Evolutionary conservation across 495 filamentous ascomycete genomes (phyloP), one percentile per base, ranked within the genome.

Genomic region (Apiosordaria backusii): DNA sequence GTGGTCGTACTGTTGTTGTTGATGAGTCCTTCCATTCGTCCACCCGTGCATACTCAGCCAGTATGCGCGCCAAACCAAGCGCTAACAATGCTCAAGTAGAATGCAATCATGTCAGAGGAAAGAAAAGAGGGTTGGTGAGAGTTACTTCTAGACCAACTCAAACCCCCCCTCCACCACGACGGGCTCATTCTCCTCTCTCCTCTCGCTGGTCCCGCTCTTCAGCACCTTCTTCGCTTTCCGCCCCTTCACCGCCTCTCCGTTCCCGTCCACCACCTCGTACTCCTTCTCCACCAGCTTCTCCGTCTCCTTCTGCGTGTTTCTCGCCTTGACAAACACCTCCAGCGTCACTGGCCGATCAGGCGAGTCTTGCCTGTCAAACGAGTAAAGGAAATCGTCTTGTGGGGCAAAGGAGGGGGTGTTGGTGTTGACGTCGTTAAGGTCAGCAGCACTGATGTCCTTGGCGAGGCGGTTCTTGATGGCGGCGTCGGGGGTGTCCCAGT

Each of bases 261-360:
- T 78, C 50, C 67, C 71, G 64, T 82, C 80, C 10, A 83, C 61
- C 50, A 83, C 77, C 71, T 81, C 81, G 60, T 81, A 83, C 69
- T 83, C 81, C 69, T 77, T 77, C 71, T 80, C 78, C 22, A 83
- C 77, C n/a, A 81, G 72, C 52, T 71, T 73, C 72, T 83, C 81
- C 50, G 77, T 82, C 40, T 77, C 80, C 27, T 75, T 73, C 9
- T 70, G 68, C 60, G 15, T 16, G 26, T n/a, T 25, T 22, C 74
- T 75, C 25, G 72, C 60, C 75, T 80, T 82, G 63, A 83, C 74
- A 59, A 81, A 82, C 55, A 75, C 71, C 22, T 80, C 81, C 13
- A 83, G 75, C 22, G 77, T 71, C 10, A 81, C 57, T 4, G 80
- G 75, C 50, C 65, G 68, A 18, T 72, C 73, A 0, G 80, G 79